Base-by-base conservation (phyloP, 2,329 filamentous ascomycete species). In the Diaporthe amygdali region DNA sequence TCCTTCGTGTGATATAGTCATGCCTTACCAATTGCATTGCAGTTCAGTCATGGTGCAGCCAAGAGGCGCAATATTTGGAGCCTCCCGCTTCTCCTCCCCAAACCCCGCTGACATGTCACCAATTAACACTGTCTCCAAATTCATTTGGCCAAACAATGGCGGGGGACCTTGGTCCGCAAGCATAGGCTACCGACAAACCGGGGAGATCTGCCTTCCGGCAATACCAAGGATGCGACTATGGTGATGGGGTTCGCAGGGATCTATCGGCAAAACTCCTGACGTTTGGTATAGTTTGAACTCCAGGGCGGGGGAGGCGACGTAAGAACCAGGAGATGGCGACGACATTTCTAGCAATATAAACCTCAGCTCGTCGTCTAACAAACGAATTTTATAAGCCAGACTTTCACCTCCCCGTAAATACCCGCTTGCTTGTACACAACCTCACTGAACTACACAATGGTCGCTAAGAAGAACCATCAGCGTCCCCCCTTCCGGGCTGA, bases 401-500 rank as follows among this genome's bases (percentile, higher is more conserved):
- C 14, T 12, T n/a, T 15, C 15, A 14, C 22, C 37, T 39, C 22
- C 17, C 59, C 30, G 0, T 5, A 3, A 15, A 30, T 3, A 5
- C 22, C 25, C 17, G 15, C 14, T n/a, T 17, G 22, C 15, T 30
- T 10, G 20, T 22, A 41, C 25, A 27, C 22, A 30, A 17, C 17
- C 20, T 7, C n/a, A 22, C 25, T 3, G 25, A 39, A 7, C 32
- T 22, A 20, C 51, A 52, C n/a, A 37, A 71, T 71, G 69, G 69
- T 68, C 34, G 32, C 32, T 39, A 63, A 59, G 51, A 73, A 70
- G 56, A 76, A 74, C 32, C 73, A 74, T 56, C 76, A 77, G 49
- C 73, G 76, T 4, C 83, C 83, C 25, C 92, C 92, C 39, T 94
- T 93, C 85, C 88, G 92, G 76, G 93, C 93, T 63, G 93, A 94